These are phyloP conservation scores for Cryphonectria nitschkei DNA, from an alignment of 2,329 filamentous ascomycete genomes.

Conservation along the genomic window DNA sequence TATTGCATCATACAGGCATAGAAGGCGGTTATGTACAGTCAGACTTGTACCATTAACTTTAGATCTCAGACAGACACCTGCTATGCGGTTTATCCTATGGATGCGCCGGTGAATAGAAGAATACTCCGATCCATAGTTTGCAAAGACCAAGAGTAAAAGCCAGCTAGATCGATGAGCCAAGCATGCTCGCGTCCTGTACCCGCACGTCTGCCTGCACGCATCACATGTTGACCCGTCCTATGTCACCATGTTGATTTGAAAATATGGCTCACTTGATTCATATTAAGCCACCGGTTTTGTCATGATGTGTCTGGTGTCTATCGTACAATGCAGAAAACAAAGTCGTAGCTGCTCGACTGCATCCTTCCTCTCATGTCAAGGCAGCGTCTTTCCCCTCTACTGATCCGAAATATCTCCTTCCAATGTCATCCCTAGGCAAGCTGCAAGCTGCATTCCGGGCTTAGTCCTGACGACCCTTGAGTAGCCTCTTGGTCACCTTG, in stretches of 20 bases:
- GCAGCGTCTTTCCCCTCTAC: constrained; percentile 14
- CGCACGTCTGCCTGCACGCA: not conserved
- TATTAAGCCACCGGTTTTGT: constrained; percentile 20
- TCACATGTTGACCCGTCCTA: not conserved
- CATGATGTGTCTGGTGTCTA: constrained; percentile 27
- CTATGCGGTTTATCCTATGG: not conserved
- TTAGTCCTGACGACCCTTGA: constrained; percentile 97
- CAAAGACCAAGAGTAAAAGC: not conserved
- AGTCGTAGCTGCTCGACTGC: constrained; percentile 25
- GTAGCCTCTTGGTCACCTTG: constrained; percentile 97
- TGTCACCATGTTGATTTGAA: constrained; percentile 13
- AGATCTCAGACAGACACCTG: constrained; percentile 23
- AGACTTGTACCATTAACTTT: constrained; percentile 20
- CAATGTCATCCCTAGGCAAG: constrained; percentile 15
- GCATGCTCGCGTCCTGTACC: not conserved
- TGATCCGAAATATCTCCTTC: constrained; percentile 11
- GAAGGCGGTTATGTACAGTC: constrained; percentile 25
- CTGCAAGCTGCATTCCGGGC: too few relatives aligned
- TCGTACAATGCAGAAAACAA: constrained; percentile 29
- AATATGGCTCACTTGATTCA: constrained; percentile 19
- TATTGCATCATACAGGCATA: constrained; percentile 25
- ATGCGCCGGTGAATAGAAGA: constrained; percentile 5
- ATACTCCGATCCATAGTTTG: not conserved
- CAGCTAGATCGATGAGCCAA: not conserved
- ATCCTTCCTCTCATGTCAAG: constrained; percentile 19